Evolutionary conservation across 2,329 filamentous ascomycete species (phyloP).

Genomic region (Ophiosphaerella korrae): DNA sequence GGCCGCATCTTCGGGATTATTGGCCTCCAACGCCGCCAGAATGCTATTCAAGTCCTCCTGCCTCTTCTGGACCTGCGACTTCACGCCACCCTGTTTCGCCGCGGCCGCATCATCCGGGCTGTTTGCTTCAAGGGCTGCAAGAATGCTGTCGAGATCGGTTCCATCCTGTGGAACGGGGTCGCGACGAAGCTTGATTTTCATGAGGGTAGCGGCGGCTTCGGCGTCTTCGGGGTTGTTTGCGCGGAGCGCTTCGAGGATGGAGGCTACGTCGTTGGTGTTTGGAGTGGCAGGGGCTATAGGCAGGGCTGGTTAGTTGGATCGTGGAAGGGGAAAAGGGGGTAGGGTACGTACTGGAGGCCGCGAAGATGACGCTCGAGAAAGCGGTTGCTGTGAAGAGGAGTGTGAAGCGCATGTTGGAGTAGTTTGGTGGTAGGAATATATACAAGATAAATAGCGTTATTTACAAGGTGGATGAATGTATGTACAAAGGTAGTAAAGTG

Average conservation of each 20-base stretch:
- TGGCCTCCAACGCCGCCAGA: conserved; percentile 22
- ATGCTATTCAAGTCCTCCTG: conserved; percentile 24
- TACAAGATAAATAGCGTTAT: not conserved
- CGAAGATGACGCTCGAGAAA: conserved; percentile 36
- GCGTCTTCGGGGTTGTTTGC: conserved; percentile 36
- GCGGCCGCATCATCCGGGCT: conserved; percentile 33
- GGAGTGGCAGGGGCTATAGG: conserved; percentile 5
- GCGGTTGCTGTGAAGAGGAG: conserved; percentile 28
- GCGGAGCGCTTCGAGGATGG: conserved; percentile 35
- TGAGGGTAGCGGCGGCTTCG: conserved; percentile 28
- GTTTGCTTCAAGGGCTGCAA: conserved; percentile 27
- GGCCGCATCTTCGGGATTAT: conserved; percentile 29
- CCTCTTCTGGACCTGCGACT: conserved; percentile 5
- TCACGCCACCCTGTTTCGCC: conserved; percentile 8
- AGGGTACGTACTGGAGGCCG: conserved; percentile 19
- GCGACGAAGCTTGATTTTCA: conserved; percentile 33
- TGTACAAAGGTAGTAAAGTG: conserved; percentile 24
- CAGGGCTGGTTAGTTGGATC: conserved; percentile 1
- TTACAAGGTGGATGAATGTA: not conserved
- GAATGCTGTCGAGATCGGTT: conserved; percentile 24
- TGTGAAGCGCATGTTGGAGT: conserved; percentile 35
- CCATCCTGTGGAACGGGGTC: conserved; percentile 18
- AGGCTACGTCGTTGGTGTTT: conserved; percentile 27
- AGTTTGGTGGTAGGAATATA: not conserved
- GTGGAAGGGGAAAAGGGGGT: not conserved